phyloP scores from a whole-genome alignment of 139 green algal genomes.

The Chlorella sp. region DNA sequence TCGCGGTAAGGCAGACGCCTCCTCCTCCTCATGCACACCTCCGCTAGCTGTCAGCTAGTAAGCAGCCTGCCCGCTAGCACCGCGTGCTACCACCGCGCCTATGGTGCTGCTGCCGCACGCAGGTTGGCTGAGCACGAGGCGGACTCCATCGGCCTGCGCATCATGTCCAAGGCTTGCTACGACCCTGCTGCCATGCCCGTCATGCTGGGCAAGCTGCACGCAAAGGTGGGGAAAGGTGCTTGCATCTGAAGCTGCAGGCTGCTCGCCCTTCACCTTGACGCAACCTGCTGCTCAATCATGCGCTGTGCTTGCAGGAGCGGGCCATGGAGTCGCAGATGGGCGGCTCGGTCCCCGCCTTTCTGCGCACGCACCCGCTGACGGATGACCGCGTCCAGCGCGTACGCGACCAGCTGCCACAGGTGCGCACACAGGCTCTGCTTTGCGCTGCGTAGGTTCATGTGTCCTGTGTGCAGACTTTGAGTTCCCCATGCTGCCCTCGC shows the following conservation, averaged over 20 bases:
- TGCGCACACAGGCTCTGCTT: too few species aligned
- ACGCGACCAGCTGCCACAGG: conserved; percentile 31
- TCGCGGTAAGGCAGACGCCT: background rate
- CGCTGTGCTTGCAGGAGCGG: conserved; percentile 10
- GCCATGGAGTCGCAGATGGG: conserved; percentile 9
- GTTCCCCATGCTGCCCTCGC: too few species aligned
- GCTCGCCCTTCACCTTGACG: too few species aligned
- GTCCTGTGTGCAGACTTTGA: too few species aligned
- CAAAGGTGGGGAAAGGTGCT: too few species aligned
- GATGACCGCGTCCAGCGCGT: conserved; percentile 45
- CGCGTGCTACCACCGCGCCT: too few species aligned
- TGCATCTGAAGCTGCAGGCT: too few species aligned
- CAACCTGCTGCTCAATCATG: too few species aligned
- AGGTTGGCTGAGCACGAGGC: conserved; percentile 63
- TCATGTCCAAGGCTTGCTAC: conserved; percentile 69
- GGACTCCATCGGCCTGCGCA: conserved; percentile 67
- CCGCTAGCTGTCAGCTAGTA: too few species aligned
- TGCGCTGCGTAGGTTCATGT: too few species aligned
- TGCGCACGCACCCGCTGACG: conserved; percentile 73
- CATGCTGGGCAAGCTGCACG: conserved; percentile 47
- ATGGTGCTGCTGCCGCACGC: background rate
- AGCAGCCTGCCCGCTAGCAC: too few species aligned
- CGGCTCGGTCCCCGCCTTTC: conserved; percentile 39
- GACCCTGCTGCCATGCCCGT: conserved; percentile 44
- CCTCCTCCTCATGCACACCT: too few species aligned